phyloP scores from a whole-genome alignment of 129 eudicot genomes.

The Tagetes erecta region DNA sequence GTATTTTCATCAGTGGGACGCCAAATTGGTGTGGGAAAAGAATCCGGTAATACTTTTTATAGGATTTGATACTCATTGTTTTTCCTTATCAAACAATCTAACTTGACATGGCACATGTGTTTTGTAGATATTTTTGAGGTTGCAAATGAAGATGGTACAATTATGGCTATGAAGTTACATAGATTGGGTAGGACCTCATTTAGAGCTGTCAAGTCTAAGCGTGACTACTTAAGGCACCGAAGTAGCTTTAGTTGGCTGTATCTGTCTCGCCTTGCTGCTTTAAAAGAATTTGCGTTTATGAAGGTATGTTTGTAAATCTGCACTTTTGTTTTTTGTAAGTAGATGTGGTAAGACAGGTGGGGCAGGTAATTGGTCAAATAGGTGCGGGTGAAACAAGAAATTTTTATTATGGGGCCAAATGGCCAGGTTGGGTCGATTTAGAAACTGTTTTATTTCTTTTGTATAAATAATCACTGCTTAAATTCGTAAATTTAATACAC shows the following conservation, averaged over 20 bases:
- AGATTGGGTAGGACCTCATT: conserved; percentile 91
- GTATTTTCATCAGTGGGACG: conserved; percentile 85
- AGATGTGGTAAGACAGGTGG: neutral
- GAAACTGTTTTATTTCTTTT: neutral
- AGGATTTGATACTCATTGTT: neutral
- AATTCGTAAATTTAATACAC: neutral
- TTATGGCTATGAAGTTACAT: conserved; percentile 90
- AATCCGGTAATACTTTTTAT: conserved; percentile 66
- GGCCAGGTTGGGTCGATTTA: neutral
- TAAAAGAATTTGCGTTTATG: conserved; percentile 96
- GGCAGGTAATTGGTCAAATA: neutral
- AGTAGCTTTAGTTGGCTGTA: conserved; percentile 91
- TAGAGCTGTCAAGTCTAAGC: conserved; percentile 94
- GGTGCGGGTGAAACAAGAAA: neutral
- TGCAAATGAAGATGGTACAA: conserved; percentile 87
- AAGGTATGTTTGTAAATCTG: conserved; percentile 48
- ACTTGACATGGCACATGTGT: neutral
- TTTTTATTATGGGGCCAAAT: neutral
- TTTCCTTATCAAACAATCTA: neutral
- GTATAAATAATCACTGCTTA: neutral
- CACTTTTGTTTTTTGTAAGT: conserved; percentile 13
- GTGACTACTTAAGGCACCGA: conserved; percentile 91
- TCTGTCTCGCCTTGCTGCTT: conserved; percentile 93
- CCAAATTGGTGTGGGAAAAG: conserved; percentile 96
- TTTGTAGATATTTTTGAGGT: conserved; percentile 92